Percentiles rank a stretch among this genome's conserved stretches.
These are phyloP conservation scores for Trametes punicea DNA, from an alignment of 768 basidiomycete species.

Conservation along the genomic window DNA sequence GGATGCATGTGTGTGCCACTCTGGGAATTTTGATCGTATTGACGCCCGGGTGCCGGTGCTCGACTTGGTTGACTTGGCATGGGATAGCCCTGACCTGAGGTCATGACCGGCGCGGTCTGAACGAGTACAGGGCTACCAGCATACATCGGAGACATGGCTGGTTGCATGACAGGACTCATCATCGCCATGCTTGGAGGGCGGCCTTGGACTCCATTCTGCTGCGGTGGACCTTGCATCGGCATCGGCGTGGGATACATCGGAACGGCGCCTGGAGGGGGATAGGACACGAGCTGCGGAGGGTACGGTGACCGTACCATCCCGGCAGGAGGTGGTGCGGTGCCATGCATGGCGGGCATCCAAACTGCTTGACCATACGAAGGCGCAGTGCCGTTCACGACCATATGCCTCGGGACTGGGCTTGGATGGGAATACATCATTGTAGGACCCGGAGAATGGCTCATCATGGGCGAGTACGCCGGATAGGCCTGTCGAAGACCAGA, in stretches of 20 bases:
- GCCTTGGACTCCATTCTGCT: slow-evolving; percentile 35
- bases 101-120: slow-evolving; percentile 40
- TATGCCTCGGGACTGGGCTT: slow-evolving; percentile 61
- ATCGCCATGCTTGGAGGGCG: slow-evolving; percentile 39
- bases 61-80: slow-evolving; percentile 33
- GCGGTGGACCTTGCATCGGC: slow-evolving; percentile 41
- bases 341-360: slow-evolving; percentile 56
- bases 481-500: slow-evolving; percentile 55
- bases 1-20: slow-evolving; percentile 27
- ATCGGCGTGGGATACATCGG: slow-evolving; percentile 50
- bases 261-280: slow-evolving; percentile 49
- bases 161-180: slow-evolving; percentile 72
- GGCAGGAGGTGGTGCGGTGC: slow-evolving; percentile 43
- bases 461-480: slow-evolving; percentile 64
- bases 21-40: slow-evolving; percentile 17
- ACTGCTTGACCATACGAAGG: slow-evolving; percentile 59
- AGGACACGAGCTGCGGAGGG: slow-evolving; percentile 60
- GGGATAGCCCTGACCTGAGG: slow-evolving; percentile 32
- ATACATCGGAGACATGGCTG: slow-evolving; percentile 57
- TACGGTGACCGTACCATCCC: slow-evolving; percentile 67
- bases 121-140: slow-evolving; percentile 66
- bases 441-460: slow-evolving; percentile 69
- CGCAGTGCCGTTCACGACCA: slow-evolving; percentile 60
- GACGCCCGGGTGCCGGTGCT: slow-evolving; percentile 30
- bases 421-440: slow-evolving; percentile 62